phyloP scores from a whole-genome alignment of 305 asterid species.

The Fraxinus dipetala region DNA sequence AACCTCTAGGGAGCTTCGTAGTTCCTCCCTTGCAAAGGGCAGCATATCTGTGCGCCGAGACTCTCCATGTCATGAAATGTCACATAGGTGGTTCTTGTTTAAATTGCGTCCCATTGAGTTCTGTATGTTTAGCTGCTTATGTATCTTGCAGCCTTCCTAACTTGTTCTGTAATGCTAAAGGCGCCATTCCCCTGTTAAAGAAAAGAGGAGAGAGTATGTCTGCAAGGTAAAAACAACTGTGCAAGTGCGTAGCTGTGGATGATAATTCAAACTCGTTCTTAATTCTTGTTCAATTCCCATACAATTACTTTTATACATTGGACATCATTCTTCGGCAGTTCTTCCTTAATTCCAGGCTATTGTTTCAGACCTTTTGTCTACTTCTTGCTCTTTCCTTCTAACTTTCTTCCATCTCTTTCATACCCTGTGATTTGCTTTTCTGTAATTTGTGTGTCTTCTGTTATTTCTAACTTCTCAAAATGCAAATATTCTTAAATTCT shows the following conservation, averaged over 20 bases:
- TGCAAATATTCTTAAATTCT: conserved; percentile 23
- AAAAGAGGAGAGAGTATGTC: conserved; percentile 82
- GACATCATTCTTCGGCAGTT: conserved; percentile 12
- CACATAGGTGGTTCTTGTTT: conserved; percentile 85
- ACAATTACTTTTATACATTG: conserved; percentile 16
- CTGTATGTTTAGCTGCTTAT: conserved; percentile 58
- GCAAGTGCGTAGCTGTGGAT: conserved; percentile 45
- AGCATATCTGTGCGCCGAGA: conserved; percentile 62
- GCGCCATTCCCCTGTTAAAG: conserved; percentile 93
- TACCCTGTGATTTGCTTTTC: conserved; percentile 13
- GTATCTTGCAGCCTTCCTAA: conserved; percentile 68
- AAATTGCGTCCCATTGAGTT: conserved; percentile 54
- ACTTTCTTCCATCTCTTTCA: conserved; percentile 15
- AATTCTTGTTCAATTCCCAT: conserved; percentile 24
- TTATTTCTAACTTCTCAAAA: conserved; percentile 12
- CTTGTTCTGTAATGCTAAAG: conserved; percentile 90
- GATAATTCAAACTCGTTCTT: conserved; percentile 34
- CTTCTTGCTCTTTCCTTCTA: conserved; percentile 27
- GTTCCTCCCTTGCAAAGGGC: conserved; percentile 69
- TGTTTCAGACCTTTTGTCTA: conserved; percentile 20
- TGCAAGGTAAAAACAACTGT: conserved; percentile 83
- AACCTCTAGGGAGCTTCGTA: conserved; percentile 72
- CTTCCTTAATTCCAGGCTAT: conserved; percentile 21
- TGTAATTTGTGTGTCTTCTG: conserved; percentile 9
- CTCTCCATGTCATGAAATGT: conserved; percentile 75